Base-by-base conservation (phyloP, 2,329 filamentous ascomycete genomes). In the Zymoseptoria tritici region DNA sequence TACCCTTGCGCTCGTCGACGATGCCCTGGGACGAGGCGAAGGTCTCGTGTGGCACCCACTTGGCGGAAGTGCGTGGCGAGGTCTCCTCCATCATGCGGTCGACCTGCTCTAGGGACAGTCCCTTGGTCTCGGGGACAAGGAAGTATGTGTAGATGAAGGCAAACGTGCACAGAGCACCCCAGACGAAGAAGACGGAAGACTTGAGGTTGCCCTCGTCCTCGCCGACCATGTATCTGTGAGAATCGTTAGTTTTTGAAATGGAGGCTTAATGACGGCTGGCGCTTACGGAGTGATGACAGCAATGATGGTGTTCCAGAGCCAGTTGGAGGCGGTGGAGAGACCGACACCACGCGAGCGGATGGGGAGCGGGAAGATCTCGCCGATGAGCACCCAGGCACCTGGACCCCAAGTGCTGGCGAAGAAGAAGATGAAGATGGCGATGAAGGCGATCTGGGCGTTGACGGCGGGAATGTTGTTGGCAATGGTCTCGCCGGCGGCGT, bases 361-460 rank as follows among this genome's bases (percentile, higher is more conserved):
- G 62, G 89, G 90, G 57, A 96, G 84, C 60, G 91, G 90, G 84
- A 89, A 96, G 76, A 94, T 88, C 79, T 96, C 91, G 73, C 91
- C 91, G 70, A 94, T 92, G 67, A 95, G 83, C 59, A 81, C 80
- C 83, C 82, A 85, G 24, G 81, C 82, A 58, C 80, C 87, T 6
- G 90, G 90, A 57, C 91, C 91, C 91, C 90, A 96, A 64, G 91
- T 96, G 60, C 83, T 86, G 61, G 91, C 91, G 74, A 96, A 96
- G 82, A 88, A 93, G 83, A 90, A 91, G 81, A 96, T 92, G 82
- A 91, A 94, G 79, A 96, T 86, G 78, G 86, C 88, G 72, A 94
- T 94, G 79, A 95, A 94, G 62, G 89, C 85, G 66, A 96, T 91
- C 81, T 92, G 86, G 55, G 88, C 84, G 60, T 75, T 78, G 67